Evolutionary conservation across 2,329 filamentous ascomycete genomes (phyloP).

Genomic region (Pyrenochaeta sp.): DNA sequence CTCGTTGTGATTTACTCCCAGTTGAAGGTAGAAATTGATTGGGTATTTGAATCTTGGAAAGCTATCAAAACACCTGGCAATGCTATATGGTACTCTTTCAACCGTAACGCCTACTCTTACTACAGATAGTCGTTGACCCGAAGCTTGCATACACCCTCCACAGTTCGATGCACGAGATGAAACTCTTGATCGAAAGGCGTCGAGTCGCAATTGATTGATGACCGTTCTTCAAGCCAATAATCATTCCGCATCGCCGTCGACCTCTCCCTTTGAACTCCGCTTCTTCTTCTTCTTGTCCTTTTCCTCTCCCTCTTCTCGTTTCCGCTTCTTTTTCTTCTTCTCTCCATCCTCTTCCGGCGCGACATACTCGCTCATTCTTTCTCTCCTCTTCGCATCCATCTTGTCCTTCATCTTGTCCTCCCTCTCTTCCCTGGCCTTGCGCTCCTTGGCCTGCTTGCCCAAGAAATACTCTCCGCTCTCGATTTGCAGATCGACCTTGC

Average conservation of each 20-base stretch:
- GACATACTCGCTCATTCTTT: conserved; percentile 84
- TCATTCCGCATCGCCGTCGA: conserved; percentile 34
- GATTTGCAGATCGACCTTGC: conserved; percentile 97
- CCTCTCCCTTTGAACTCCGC: conserved; percentile 32
- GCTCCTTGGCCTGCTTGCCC: conserved; percentile 89
- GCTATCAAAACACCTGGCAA: conserved; percentile 34
- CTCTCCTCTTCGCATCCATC: conserved; percentile 86
- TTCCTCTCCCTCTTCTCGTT: conserved; percentile 58
- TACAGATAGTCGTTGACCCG: too few relatives aligned
- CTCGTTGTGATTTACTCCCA: background rate
- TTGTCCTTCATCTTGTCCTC: conserved; percentile 85
- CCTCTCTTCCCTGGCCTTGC: conserved; percentile 78
- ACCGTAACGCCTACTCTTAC: too few relatives aligned
- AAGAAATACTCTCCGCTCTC: conserved; percentile 98
- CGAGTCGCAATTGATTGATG: too few relatives aligned
- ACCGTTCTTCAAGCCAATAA: too few relatives aligned
- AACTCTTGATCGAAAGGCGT: too few relatives aligned
- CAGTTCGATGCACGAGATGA: too few relatives aligned
- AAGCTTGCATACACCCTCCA: too few relatives aligned
- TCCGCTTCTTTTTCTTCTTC: conserved; percentile 58
- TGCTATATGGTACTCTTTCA: conserved; percentile 17
- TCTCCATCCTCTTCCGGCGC: conserved; percentile 77
- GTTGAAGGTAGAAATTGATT: conserved; percentile 16
- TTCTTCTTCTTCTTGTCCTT: conserved; percentile 56
- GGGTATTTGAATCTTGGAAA: conserved; percentile 28